Evolutionary conservation across 805 yeast genomes (phyloP).

Genomic region (Tetrapisispora fleetii): DNA sequence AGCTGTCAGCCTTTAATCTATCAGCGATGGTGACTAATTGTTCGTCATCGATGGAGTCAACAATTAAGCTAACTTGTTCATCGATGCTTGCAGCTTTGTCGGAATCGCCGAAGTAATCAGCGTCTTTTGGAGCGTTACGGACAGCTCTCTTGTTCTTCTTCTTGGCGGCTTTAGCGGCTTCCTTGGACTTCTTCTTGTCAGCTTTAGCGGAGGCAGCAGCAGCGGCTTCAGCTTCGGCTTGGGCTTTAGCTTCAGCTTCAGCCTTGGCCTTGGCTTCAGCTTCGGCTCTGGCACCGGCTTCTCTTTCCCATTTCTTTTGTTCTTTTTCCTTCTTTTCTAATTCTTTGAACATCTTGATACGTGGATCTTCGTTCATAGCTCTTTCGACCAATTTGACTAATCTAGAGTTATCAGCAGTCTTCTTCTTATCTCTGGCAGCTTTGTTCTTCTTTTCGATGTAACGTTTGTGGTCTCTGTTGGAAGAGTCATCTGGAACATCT

Average conservation of each 20-base stretch:
- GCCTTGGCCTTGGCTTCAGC: conserved; percentile 84
- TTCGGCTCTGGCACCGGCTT: conserved; percentile 94
- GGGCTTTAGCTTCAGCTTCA: conserved; percentile 80
- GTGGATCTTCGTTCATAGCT: conserved; percentile 85
- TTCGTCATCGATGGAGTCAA: conserved; percentile 72
- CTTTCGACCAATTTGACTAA: conserved; percentile 77
- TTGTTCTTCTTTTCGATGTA: conserved; percentile 95
- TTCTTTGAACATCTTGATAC: conserved; percentile 88
- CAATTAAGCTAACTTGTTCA: conserved; percentile 67
- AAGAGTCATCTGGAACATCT: conserved; percentile 98
- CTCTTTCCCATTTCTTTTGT: conserved; percentile 92
- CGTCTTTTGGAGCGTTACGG: conserved; percentile 75
- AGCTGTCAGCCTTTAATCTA: conserved; percentile 48
- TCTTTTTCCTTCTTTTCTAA: conserved; percentile 92
- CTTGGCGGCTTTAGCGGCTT: conserved; percentile 79
- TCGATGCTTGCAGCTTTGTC: conserved; percentile 58
- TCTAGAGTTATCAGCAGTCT: conserved; percentile 93
- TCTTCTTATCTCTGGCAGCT: conserved; percentile 92
- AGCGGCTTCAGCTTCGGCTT: conserved; percentile 65
- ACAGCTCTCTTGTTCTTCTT: conserved; percentile 92
- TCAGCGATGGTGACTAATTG: conserved; percentile 67
- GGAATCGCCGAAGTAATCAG: conserved; percentile 74
- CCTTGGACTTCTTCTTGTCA: conserved; percentile 89
- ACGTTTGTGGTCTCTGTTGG: conserved; percentile 99
- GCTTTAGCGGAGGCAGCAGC: conserved; percentile 52